Base-by-base conservation (phyloP, 345 rosid genomes). In the Clausena lansium region DNA sequence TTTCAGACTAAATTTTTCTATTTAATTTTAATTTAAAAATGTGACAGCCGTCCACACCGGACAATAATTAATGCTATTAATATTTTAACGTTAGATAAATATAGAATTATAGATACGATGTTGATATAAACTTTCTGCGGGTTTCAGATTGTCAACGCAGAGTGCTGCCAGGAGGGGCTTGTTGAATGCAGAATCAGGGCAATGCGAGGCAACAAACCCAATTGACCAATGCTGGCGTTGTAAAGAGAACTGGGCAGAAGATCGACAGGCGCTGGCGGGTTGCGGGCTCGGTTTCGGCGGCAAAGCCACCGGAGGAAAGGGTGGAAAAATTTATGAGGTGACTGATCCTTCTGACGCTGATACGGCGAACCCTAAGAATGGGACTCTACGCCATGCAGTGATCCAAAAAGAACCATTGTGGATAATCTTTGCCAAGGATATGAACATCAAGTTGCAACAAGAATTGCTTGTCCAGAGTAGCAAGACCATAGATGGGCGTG, bases 401-500 rank as follows among this genome's bases (percentile, higher is more conserved):
- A 88, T 89, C 75, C 86, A 89, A 71, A 80, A 83, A 20, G 85
- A 78, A 76, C 98, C 98, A 0, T 87, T 95, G 52, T 95, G 98
- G 98, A 95, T 95, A 84, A 83, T 82, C 54, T 95, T 95, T 47
- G 86, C 85, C 9, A 75, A 63, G 7, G 73, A 88, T 83, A 93
- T 95, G 98, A 8, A 84, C 69, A 95, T 95, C 62, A 88, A 72
- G 73, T 85, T 93, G 28, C 71, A 55, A 86, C 50, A 41, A 0
- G 50, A 92, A 68, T 94, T 93, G 79, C 76, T 95, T 20, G 50
- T 41, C 50, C 74, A 89, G 0, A 81, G 91, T 71, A 71, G 89
- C 70, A 93, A 93, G 82, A 95, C 98, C 6, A 93, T 95, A 27
- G 98, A 93, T 24, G 98, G 80, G 3, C 84, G 98, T 25, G 98